Evolutionary conservation across 2,329 filamentous ascomycete species (phyloP).

Genomic region (Trichoderma pleuroti): DNA sequence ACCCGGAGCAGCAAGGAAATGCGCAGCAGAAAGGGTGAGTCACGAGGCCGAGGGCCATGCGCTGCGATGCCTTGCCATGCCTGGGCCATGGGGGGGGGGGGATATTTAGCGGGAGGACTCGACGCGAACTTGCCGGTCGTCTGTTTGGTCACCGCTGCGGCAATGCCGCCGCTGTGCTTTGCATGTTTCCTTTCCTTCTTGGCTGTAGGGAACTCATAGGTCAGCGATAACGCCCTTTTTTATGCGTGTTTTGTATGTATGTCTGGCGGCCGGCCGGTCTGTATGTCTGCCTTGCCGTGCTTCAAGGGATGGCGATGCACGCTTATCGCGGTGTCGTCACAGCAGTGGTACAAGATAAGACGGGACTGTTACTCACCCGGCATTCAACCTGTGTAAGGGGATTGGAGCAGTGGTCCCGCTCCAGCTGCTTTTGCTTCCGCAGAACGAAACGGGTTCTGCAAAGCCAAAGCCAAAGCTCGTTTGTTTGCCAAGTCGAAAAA

Average conservation of each 20-base stretch:
- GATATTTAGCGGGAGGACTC: constrained; percentile 31
- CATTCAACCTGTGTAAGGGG: constrained; percentile 20
- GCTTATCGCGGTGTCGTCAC: constrained; percentile 12
- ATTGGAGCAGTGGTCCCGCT: constrained; percentile 21
- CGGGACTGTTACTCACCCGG: constrained; percentile 16
- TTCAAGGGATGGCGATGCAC: constrained; percentile 7
- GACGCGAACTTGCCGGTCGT: constrained; percentile 51
- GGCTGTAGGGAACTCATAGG: constrained; percentile 8
- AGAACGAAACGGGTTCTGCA: constrained; percentile 13
- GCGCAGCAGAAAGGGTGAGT: constrained; percentile 24
- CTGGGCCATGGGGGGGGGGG: not conserved
- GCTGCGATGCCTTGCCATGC: constrained; percentile 17
- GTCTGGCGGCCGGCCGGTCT: not conserved
- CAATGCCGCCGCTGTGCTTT: constrained; percentile 51
- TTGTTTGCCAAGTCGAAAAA: not conserved
- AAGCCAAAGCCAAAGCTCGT: not conserved
- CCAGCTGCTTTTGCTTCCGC: constrained; percentile 10
- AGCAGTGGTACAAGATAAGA: constrained; percentile 13
- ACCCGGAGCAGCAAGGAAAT: not conserved
- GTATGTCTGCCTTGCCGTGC: not conserved
- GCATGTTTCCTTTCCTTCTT: constrained; percentile 54
- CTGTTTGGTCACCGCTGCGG: constrained; percentile 52
- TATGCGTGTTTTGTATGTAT: not conserved
- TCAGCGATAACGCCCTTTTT: not conserved
- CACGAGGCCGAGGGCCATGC: constrained; percentile 25